These are phyloP conservation scores for Ophiobolus disseminans DNA, from an alignment of 2,329 filamentous ascomycete genomes.

Conservation along the genomic window DNA sequence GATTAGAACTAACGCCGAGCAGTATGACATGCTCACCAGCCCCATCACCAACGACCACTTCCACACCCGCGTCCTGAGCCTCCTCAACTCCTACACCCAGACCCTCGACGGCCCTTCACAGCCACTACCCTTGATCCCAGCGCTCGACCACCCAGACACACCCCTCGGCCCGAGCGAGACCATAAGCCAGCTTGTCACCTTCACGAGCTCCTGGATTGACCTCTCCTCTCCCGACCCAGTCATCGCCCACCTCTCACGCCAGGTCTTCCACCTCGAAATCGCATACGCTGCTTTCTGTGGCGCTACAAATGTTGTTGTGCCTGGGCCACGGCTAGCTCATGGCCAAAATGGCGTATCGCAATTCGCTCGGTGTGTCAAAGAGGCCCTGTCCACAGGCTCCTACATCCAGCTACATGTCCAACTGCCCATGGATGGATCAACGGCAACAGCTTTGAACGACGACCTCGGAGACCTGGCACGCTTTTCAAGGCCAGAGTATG, in stretches of 20 bases:
- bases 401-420: constrained; percentile 83
- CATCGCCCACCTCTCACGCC: constrained; percentile 84
- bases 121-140: constrained; percentile 58
- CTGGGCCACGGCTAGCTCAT: constrained; percentile 73
- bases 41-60: constrained; percentile 80
- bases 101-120: constrained; percentile 55
- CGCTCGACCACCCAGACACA: constrained; percentile 82
- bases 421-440: constrained; percentile 81
- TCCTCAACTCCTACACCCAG: constrained; percentile 64
- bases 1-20: constrained; percentile 11
- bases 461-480: constrained; percentile 61
- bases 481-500: constrained; percentile 50
- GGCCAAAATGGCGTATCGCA: constrained; percentile 67
- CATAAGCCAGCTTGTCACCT: constrained; percentile 77
- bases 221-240: constrained; percentile 81
- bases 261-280: constrained; percentile 88
- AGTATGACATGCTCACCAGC: constrained; percentile 82
- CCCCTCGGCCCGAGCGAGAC: constrained; percentile 71
- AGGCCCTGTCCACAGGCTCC: constrained; percentile 75
- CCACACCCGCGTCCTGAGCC: constrained; percentile 69
- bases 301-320: constrained; percentile 79
- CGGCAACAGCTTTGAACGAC: constrained; percentile 63
- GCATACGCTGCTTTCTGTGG: constrained; percentile 97
- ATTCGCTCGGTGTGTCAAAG: constrained; percentile 83
- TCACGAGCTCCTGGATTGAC: constrained; percentile 92